Conservation (phyloP, 116 monocot genomes). For the Papilionanthe hybrid region DNA sequence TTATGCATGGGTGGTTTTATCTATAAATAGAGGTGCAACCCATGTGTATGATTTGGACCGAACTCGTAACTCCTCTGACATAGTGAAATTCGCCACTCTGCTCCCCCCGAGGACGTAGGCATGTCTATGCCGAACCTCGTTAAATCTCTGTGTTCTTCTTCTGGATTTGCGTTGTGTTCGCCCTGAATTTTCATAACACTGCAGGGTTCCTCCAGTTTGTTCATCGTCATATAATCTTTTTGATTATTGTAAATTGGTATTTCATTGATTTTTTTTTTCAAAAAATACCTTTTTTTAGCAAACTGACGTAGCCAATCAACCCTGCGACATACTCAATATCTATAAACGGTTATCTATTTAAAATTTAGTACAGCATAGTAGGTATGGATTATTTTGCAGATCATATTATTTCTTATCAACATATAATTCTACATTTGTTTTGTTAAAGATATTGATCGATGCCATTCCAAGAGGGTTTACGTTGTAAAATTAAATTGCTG, state of each 20-base stretch:
- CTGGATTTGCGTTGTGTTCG: no score
- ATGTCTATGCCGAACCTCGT: no score
- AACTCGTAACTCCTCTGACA: no score
- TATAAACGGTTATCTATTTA: not conserved
- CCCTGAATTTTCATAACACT: no score
- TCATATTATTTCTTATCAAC: not conserved
- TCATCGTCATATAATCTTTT: not conserved
- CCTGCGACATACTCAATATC: not conserved
- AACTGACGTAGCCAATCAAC: not conserved
- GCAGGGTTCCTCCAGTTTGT: conserved; percentile 27
- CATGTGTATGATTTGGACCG: no score
- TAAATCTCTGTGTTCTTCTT: no score
- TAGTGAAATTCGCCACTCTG: no score
- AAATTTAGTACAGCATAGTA: not conserved
- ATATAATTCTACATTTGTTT: not conserved
- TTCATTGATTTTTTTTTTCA: not conserved
- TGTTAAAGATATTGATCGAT: not conserved
- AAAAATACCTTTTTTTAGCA: not conserved
- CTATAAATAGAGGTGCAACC: no score
- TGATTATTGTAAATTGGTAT: not conserved
- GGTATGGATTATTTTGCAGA: not conserved
- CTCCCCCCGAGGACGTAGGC: no score
- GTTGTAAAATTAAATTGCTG: no score
- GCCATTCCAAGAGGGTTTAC: no score
- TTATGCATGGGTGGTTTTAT: no score